Evolutionary conservation across 108 stramenopile genomes (phyloP), one percentile per base, ranked within the genome.

Genomic region (Pseudonitzschia multiseries): DNA sequence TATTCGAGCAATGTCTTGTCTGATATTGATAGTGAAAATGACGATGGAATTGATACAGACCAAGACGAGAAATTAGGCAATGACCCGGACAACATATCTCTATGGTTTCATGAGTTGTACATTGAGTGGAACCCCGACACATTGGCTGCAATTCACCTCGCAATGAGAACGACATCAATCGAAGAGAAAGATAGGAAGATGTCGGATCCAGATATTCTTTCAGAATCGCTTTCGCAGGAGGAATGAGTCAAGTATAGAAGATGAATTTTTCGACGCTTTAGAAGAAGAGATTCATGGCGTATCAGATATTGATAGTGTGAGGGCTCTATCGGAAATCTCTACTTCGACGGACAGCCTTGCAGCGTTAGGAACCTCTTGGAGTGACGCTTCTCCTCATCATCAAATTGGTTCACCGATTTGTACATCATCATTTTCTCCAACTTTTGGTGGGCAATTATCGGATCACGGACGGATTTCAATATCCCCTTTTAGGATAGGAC

Each of bases 111-210:
- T 56, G 87, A 91, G 65, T 65, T 91, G 1, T 90, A 79, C 63
- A 73, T 90, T 53, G 89, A 93, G 54, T 93, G 92, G 92, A 93
- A 93, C 61, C 88, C 92, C 13, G 92, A 93, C 62, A 87, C 84
- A 33, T 54, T 93, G 26, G 87, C 88, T 41, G 75, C 75, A 50
- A 80, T 93, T 62, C 84, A 87, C 31, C 65, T 69, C 44, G 69
- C 87, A 22, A 61, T 90, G 29, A 62, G 75, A 22, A 60, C 78
- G 4, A 77, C 56, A 27, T 18, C 61, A 31, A 62, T 29, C 18
- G 61, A 62, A 14, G 61, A 62, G 15, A 40, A 40, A 17, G 36
- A 62, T 17, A 41, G 4, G 8, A 14, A 62, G 18, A 28, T 33
- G 4, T 62, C 33, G 27, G 54, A 56, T 24, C 29, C 61, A 5